Evolutionary conservation across 192 early-diverging fungal genomes (phyloP).

Genomic region (Coemansia sp.): DNA sequence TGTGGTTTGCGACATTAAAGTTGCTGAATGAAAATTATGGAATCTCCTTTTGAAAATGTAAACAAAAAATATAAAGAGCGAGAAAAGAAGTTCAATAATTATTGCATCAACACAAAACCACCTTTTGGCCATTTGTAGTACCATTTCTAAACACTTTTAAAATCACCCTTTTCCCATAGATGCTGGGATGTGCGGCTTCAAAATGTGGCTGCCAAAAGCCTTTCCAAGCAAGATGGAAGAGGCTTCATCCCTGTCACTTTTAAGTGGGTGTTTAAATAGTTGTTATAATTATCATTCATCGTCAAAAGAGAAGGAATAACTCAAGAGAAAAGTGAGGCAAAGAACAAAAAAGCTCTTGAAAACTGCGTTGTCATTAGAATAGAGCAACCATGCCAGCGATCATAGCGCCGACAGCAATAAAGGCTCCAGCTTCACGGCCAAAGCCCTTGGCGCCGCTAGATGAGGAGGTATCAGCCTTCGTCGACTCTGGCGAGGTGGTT

Average conservation of each 20-base stretch:
- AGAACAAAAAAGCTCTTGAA: not conserved
- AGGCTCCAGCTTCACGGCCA: slow-evolving; percentile 10
- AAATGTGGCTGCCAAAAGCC: too few relatives aligned
- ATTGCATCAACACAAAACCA: too few relatives aligned
- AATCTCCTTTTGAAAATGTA: not conserved
- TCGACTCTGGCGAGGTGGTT: slow-evolving; percentile 3
- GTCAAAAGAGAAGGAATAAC: not conserved
- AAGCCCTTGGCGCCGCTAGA: slow-evolving; percentile 12
- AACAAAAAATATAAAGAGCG: not conserved
- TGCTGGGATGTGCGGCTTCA: too few relatives aligned
- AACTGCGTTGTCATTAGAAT: slow-evolving; percentile 10
- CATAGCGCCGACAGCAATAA: slow-evolving; percentile 26
- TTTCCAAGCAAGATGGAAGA: too few relatives aligned
- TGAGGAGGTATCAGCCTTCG: not conserved
- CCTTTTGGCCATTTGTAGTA: too few relatives aligned
- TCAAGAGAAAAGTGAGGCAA: not conserved
- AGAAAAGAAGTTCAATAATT: not conserved
- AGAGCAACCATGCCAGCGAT: slow-evolving; percentile 29
- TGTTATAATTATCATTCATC: not conserved
- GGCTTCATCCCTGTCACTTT: not conserved
- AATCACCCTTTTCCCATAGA: too few relatives aligned
- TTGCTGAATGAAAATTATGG: not conserved
- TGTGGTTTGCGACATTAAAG: not conserved
- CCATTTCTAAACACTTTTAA: too few relatives aligned
- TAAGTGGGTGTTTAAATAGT: not conserved